Percentiles rank a stretch among this genome's conserved stretches.
These are phyloP conservation scores for Metschnikowia amazonensis DNA, from an alignment of 805 yeast species.

Conservation along the genomic window DNA sequence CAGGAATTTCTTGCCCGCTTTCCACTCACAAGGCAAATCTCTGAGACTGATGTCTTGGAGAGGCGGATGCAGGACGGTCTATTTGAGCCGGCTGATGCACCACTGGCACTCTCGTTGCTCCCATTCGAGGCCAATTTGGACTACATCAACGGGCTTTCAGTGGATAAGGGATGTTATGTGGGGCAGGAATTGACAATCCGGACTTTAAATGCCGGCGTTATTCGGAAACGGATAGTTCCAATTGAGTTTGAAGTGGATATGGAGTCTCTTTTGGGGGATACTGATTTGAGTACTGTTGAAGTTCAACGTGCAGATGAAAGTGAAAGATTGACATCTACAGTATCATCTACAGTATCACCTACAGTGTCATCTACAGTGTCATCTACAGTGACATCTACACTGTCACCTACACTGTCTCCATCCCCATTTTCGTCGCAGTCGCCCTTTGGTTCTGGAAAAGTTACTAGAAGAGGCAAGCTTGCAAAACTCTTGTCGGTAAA, in stretches of 20 bases:
- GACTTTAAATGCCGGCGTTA: slow-evolving; percentile 74
- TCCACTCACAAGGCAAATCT: slow-evolving; percentile 44
- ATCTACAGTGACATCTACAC: too few species aligned
- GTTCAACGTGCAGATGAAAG: slow-evolving; percentile 7
- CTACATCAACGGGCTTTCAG: slow-evolving; percentile 72
- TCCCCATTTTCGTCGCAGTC: slow-evolving; percentile 2
- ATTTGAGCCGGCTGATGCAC: slow-evolving; percentile 35
- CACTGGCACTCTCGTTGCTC: slow-evolving; percentile 34
- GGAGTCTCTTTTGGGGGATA: slow-evolving; percentile 2
- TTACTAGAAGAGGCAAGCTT: slow-evolving; percentile 29
- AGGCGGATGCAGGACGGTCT: slow-evolving; percentile 40
- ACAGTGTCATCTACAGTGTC: too few species aligned
- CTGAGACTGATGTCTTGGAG: slow-evolving; percentile 52
- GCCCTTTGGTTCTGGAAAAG: slow-evolving; percentile 18
- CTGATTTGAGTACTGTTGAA: slow-evolving; percentile 15
- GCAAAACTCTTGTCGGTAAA: slow-evolving; percentile 51
- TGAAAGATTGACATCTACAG: not conserved
- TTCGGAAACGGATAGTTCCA: slow-evolving; percentile 82
- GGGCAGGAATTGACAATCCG: slow-evolving; percentile 96
- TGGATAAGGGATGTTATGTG: slow-evolving; percentile 91
- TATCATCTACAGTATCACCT: too few species aligned
- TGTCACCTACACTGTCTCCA: not conserved
- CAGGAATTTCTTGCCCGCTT: slow-evolving; percentile 23
- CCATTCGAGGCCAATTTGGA: slow-evolving; percentile 88
- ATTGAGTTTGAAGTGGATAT: slow-evolving; percentile 32